Evolutionary conservation across 805 yeast genomes (phyloP).

Genomic region (Alloascoidea africana): DNA sequence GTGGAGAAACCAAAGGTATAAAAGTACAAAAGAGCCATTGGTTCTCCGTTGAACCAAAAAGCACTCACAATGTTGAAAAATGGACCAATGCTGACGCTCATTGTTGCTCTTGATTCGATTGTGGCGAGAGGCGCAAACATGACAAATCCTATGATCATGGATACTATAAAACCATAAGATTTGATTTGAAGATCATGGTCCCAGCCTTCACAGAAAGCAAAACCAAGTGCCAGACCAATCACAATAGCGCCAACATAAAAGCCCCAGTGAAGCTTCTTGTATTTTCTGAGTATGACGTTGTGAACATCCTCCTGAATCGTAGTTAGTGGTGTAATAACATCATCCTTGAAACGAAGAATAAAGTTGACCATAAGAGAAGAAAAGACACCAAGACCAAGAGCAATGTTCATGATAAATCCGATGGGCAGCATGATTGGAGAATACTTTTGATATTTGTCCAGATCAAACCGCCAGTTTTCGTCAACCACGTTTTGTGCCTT

Average conservation of each 20-base stretch:
- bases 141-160: constrained; percentile 34
- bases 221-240: constrained; percentile 28
- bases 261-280: constrained; percentile 52
- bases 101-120: constrained; percentile 48
- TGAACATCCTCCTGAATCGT: constrained; percentile 33
- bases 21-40: constrained; percentile 49
- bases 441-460: constrained; percentile 6
- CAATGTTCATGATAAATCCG: constrained; percentile 30
- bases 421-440: not conserved
- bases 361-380: no score
- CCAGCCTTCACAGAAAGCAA: constrained; percentile 23
- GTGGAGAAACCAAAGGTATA: constrained; percentile 44
- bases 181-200: constrained; percentile 36
- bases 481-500: constrained; percentile 11
- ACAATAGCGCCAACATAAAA: constrained; percentile 28
- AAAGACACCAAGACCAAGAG: constrained; percentile 42
- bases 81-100: constrained; percentile 37
- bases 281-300: constrained; percentile 37
- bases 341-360: no score
- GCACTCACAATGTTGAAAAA: constrained; percentile 53
- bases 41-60: constrained; percentile 42
- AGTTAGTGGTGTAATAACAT: no score
- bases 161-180: constrained; percentile 50
- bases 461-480: constrained; percentile 8
- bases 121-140: constrained; percentile 49